Evolutionary conservation across 371 early-diverging fungal genomes (phyloP).

Genomic region (Rhizopus arrhizus): DNA sequence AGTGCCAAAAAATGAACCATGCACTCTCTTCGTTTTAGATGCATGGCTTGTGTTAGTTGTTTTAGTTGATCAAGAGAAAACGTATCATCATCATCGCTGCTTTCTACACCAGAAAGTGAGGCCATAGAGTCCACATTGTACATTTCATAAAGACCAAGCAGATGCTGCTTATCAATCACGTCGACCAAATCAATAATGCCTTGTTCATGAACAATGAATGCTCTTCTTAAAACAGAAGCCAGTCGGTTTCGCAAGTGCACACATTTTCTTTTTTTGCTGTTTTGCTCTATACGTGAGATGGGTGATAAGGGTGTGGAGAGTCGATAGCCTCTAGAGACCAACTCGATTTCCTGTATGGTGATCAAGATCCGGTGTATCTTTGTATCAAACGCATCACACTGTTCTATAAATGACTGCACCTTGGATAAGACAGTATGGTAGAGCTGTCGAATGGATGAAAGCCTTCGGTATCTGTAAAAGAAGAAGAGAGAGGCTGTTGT

Average conservation of each 20-base stretch:
- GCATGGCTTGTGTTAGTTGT: slow-evolving; percentile 44
- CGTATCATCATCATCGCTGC: slow-evolving; percentile 8
- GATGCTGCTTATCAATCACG: slow-evolving; percentile 35
- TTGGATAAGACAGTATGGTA: slow-evolving; percentile 54
- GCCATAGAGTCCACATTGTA: slow-evolving; percentile 49
- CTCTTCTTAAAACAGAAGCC: slow-evolving; percentile 37
- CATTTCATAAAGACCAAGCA: slow-evolving; percentile 48
- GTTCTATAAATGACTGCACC: slow-evolving; percentile 53
- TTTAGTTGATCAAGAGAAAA: slow-evolving; percentile 45
- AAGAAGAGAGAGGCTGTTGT: slow-evolving; percentile 41
- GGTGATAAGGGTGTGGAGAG: slow-evolving; percentile 66
- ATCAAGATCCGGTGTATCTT: slow-evolving; percentile 64
- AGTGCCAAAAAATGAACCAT: slow-evolving; percentile 51
- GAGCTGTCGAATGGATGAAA: slow-evolving; percentile 52
- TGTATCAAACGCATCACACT: slow-evolving; percentile 57
- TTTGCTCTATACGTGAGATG: slow-evolving; percentile 69
- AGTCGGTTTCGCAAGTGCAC: slow-evolving; percentile 34
- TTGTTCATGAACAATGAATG: slow-evolving; percentile 46
- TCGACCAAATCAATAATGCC: slow-evolving; percentile 45
- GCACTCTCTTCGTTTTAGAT: slow-evolving; percentile 52
- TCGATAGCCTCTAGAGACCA: slow-evolving; percentile 72
- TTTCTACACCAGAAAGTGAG: slow-evolving; percentile 34
- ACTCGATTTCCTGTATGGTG: slow-evolving; percentile 73
- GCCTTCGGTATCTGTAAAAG: slow-evolving; percentile 48
- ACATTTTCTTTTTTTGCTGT: slow-evolving; percentile 53